phyloP scores from a whole-genome alignment of 129 eudicot species.

The Gnaphalium uliginosum region DNA sequence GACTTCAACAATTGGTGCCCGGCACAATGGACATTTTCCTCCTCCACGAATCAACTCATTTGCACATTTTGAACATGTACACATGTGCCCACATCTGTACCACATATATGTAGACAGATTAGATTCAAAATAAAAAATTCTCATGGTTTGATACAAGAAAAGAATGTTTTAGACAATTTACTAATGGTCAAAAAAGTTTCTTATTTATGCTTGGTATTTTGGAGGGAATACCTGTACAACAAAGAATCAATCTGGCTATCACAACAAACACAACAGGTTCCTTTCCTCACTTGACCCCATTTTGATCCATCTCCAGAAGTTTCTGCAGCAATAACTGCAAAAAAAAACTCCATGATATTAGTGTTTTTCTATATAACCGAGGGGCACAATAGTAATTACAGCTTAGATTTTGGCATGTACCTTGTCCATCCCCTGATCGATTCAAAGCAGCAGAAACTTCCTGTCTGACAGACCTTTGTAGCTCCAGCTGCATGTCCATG shows the following conservation, averaged over 20 bases:
- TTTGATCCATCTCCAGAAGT: conserved; percentile 90
- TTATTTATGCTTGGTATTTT: background rate
- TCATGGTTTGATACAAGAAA: background rate
- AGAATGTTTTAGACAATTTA: background rate
- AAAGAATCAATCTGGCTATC: conserved; percentile 95
- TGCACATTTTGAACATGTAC: conserved; percentile 95
- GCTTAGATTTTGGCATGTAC: conserved; percentile 30
- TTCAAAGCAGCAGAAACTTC: conserved; percentile 99
- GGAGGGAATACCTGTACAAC: conserved; percentile 74
- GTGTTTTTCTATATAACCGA: background rate
- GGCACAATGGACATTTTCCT: conserved; percentile 95
- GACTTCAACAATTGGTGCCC: conserved; percentile 98
- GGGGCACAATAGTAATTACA: conserved; percentile 9
- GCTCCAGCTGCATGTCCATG: conserved; percentile 99
- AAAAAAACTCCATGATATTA: conserved; percentile 6
- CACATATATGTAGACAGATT: background rate
- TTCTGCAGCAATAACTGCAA: conserved; percentile 69
- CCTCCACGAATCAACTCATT: conserved; percentile 94
- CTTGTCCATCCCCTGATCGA: conserved; percentile 79
- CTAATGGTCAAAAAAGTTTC: background rate
- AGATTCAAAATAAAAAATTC: background rate
- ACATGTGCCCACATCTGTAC: conserved; percentile 98
- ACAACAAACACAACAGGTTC: conserved; percentile 97
- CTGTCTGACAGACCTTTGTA: conserved; percentile 95
- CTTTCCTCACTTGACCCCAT: conserved; percentile 92